Percentiles rank a stretch among this genome's conserved stretches.
phyloP scores from a whole-genome alignment of 768 basidiomycete species.

The Naganishia friedmannii region DNA sequence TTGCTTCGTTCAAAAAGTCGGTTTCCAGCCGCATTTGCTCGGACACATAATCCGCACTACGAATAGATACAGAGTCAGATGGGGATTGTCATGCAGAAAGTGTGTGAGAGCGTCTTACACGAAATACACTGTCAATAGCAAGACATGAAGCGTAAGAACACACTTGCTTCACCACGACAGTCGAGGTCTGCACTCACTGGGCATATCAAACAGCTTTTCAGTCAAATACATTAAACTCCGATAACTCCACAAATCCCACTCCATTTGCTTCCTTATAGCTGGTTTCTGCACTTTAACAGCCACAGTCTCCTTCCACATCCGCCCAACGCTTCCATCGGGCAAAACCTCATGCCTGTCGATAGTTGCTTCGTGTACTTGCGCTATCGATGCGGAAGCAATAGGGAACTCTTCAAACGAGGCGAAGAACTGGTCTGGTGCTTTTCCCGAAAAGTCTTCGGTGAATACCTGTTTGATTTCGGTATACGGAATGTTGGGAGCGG shows the following conservation, averaged over 20 bases:
- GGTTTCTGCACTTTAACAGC: constrained; percentile 92
- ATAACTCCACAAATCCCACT: constrained; percentile 58
- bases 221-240: constrained; percentile 52
- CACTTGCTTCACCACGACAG: too few species aligned
- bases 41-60: constrained; percentile 57
- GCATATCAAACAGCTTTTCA: constrained; percentile 72
- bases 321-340: constrained; percentile 41
- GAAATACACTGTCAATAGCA: constrained; percentile 40
- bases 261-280: constrained; percentile 77
- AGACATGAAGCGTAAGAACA: too few species aligned
- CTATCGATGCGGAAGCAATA: constrained; percentile 83
- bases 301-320: constrained; percentile 60
- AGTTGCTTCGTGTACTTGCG: constrained; percentile 83
- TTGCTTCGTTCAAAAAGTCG: constrained; percentile 74
- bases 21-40: constrained; percentile 79
- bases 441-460: constrained; percentile 53
- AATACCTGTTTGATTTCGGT: constrained; percentile 65
- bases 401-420: constrained; percentile 72
- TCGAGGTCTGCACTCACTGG: constrained; percentile 51
- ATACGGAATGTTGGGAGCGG: constrained; percentile 80
- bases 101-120: constrained; percentile 26
- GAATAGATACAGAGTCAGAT: constrained; percentile 26
- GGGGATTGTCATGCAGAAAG: background rate
- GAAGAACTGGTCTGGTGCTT: constrained; percentile 71
- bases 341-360: constrained; percentile 52